Percentiles rank a stretch among this genome's conserved stretches.
phyloP scores from a whole-genome alignment of 2,329 filamentous ascomycete species.

The Trematosphaeria pertusa region DNA sequence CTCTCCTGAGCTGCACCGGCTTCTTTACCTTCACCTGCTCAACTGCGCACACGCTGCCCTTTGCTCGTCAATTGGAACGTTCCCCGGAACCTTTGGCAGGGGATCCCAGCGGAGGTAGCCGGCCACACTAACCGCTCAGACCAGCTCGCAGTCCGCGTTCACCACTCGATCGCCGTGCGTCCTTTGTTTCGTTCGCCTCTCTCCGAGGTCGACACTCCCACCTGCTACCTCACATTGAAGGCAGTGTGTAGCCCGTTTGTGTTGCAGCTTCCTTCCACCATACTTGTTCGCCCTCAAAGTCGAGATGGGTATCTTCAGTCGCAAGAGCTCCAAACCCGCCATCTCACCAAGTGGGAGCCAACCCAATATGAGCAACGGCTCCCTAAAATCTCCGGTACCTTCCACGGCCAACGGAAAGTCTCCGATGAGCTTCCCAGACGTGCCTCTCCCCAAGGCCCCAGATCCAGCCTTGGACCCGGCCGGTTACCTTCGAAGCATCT shows the following conservation, averaged over 20 bases:
- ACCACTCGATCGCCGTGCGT: slow-evolving; percentile 1
- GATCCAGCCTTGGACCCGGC: slow-evolving; percentile 88
- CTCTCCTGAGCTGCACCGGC: too few relatives aligned
- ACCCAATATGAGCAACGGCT: slow-evolving; percentile 56
- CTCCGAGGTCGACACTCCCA: slow-evolving; percentile 7
- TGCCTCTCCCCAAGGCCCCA: slow-evolving; percentile 82
- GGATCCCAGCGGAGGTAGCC: neutral
- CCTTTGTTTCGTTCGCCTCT: slow-evolving; percentile 7
- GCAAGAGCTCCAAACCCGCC: slow-evolving; percentile 54
- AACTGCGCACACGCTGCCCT: too few relatives aligned
- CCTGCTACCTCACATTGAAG: slow-evolving; percentile 11
- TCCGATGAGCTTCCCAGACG: slow-evolving; percentile 67
- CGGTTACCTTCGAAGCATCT: slow-evolving; percentile 88
- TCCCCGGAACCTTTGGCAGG: neutral
- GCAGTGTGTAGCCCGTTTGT: slow-evolving; percentile 8
- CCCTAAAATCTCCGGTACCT: slow-evolving; percentile 58
- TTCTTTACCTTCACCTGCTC: too few relatives aligned
- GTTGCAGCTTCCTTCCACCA: slow-evolving; percentile 9
- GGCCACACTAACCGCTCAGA: slow-evolving; percentile 1
- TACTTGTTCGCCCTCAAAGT: slow-evolving; percentile 12
- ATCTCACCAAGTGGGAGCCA: slow-evolving; percentile 45
- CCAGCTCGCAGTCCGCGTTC: too few relatives aligned
- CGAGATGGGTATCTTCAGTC: slow-evolving; percentile 61
- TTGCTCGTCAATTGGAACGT: neutral
- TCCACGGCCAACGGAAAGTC: slow-evolving; percentile 47